A percentile compares a stretch with the other conserved stretches of the same genome.
phyloP scores from a whole-genome alignment of 2,329 filamentous ascomycete genomes.

The Paecilomyces dactylethromorphus region DNA sequence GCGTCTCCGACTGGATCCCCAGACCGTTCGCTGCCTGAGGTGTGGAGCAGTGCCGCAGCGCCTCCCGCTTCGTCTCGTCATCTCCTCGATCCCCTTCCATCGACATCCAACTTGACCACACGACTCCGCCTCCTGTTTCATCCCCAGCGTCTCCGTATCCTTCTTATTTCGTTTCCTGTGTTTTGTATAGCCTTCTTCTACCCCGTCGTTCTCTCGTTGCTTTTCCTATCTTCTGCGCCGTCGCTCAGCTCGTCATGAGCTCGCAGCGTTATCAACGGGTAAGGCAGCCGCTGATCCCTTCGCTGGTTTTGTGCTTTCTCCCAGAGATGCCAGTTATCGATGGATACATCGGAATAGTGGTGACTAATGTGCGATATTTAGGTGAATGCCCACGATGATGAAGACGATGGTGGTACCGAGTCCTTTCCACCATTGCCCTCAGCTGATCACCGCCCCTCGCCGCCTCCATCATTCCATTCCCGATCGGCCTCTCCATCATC shows the following conservation, averaged over 20 bases:
- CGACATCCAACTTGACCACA: not conserved
- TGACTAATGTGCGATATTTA: conserved; percentile 10
- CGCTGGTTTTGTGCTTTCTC: not conserved
- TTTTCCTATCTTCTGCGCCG: conserved; percentile 4
- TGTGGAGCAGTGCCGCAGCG: conserved; percentile 5
- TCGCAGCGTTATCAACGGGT: conserved; percentile 45
- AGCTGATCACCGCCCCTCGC: conserved; percentile 31
- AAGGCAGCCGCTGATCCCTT: conserved; percentile 19
- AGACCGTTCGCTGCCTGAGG: not conserved
- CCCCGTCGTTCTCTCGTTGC: conserved; percentile 2
- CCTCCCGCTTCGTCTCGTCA: conserved; percentile 5
- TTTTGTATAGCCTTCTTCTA: conserved; percentile 1
- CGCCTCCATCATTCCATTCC: conserved; percentile 77
- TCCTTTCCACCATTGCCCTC: conserved; percentile 24
- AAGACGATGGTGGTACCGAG: conserved; percentile 25
- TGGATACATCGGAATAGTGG: not conserved
- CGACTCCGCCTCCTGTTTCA: not conserved
- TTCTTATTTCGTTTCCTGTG: conserved; percentile 4
- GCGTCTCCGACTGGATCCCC: not conserved
- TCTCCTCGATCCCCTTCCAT: conserved; percentile 2
- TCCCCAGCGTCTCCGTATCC: conserved; percentile 2
- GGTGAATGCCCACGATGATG: conserved; percentile 40
- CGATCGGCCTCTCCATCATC: conserved; percentile 63
- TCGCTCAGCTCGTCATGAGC: conserved; percentile 41
- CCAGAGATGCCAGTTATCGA: not conserved